Conservation (phyloP, 352 stramenopile species). For the Phytophthora macrochlamydospora region DNA sequence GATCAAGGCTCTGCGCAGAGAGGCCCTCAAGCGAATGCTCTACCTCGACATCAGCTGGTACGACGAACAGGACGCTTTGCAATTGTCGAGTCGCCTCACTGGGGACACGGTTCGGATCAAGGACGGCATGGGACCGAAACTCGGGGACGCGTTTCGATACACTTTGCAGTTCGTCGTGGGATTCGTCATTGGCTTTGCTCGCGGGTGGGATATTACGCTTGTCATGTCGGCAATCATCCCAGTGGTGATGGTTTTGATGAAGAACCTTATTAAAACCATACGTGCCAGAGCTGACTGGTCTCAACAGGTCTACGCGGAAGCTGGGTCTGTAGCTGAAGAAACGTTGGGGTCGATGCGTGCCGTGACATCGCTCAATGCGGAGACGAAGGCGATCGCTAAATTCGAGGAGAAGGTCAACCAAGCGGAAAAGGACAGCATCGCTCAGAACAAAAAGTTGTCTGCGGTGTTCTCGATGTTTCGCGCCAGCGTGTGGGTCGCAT, state of each 20-base stretch:
- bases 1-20: slow-evolving; percentile 19
- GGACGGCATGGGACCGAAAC: slow-evolving; percentile 21
- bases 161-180: slow-evolving; percentile 17
- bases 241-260: slow-evolving; percentile 11
- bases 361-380: slow-evolving; percentile 23
- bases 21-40: slow-evolving; percentile 18
- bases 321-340: neutral
- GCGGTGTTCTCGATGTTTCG: slow-evolving; percentile 16
- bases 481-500: slow-evolving; percentile 28
- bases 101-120: slow-evolving; percentile 27
- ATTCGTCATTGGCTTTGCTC: slow-evolving; percentile 15
- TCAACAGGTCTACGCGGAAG: slow-evolving; percentile 11
- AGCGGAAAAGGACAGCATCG: slow-evolving; percentile 12
- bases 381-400: slow-evolving; percentile 11
- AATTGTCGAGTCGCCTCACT: slow-evolving; percentile 19
- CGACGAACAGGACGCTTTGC: slow-evolving; percentile 13
- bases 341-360: neutral
- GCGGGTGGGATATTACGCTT: slow-evolving; percentile 1
- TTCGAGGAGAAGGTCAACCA: neutral
- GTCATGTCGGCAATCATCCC: slow-evolving; percentile 4
- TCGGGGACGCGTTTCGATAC: slow-evolving; percentile 16
- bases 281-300: neutral
- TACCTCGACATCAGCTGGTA: slow-evolving; percentile 30
- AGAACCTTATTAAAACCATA: slow-evolving; percentile 8
- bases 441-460: neutral